phyloP scores from a whole-genome alignment of 2,329 filamentous ascomycete species.

The Aspergillus terreus region DNA sequence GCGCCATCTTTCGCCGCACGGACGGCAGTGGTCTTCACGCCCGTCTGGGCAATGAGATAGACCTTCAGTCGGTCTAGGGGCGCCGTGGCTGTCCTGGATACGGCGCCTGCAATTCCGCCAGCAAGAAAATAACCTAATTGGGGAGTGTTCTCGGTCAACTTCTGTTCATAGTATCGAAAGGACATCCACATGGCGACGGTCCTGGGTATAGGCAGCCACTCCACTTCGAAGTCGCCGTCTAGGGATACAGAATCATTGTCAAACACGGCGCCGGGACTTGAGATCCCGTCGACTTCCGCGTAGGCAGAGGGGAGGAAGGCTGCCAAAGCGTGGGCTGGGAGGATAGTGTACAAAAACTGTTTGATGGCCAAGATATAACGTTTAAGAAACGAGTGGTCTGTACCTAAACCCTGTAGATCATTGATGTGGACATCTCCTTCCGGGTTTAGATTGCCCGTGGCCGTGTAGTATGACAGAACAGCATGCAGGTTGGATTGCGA shows the following conservation, averaged over 20 bases:
- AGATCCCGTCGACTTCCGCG: conserved; percentile 27
- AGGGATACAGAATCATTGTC: conserved; percentile 27
- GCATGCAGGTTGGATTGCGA: conserved; percentile 64
- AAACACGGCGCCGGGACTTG: conserved; percentile 23
- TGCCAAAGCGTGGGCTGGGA: conserved; percentile 31
- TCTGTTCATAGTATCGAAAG: conserved; percentile 41
- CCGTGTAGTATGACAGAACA: conserved; percentile 86
- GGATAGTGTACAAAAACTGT: conserved; percentile 33
- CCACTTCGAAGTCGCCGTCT: conserved; percentile 37
- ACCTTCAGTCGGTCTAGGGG: conserved; percentile 96
- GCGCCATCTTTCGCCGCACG: conserved; percentile 68
- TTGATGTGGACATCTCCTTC: conserved; percentile 95
- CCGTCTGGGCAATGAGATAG: conserved; percentile 90
- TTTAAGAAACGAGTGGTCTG: conserved; percentile 40
- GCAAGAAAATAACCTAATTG: conserved; percentile 90
- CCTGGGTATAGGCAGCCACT: conserved; percentile 41
- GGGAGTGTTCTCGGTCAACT: conserved; percentile 45
- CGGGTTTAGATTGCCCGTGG: conserved; percentile 80
- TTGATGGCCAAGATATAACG: conserved; percentile 30
- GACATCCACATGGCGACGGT: conserved; percentile 43
- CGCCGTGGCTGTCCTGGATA: conserved; percentile 91
- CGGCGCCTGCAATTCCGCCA: conserved; percentile 88
- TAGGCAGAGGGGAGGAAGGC: conserved; percentile 29
- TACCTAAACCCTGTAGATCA: conserved; percentile 94
- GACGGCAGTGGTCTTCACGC: conserved; percentile 55